Evolutionary conservation across 495 filamentous ascomycete genomes (phyloP).

Genomic region (Viridothelium virens): DNA sequence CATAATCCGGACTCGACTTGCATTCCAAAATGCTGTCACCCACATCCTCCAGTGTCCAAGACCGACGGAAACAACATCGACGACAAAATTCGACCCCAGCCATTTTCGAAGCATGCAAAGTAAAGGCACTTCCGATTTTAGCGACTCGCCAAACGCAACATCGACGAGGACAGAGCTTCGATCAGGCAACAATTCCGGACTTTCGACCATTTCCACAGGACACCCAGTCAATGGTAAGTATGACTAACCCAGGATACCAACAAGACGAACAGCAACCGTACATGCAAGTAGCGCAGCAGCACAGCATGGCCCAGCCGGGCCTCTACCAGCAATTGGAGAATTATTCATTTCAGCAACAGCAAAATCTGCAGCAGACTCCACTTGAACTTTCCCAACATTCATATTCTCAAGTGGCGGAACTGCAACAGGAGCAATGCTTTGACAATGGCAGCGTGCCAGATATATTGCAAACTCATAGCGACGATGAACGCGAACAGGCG

Average conservation of each 20-base stretch:
- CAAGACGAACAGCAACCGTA: constrained; percentile 48
- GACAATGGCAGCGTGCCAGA: constrained; percentile 15
- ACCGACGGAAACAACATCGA: constrained; percentile 67
- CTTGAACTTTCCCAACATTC: constrained; percentile 6
- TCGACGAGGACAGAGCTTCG: constrained; percentile 72
- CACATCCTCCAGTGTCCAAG: constrained; percentile 59
- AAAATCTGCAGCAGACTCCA: constrained; percentile 15
- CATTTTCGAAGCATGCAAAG: constrained; percentile 60
- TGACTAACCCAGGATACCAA: constrained; percentile 55
- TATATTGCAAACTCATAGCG: constrained; percentile 15
- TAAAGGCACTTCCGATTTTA: constrained; percentile 50
- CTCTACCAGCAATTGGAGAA: constrained; percentile 39
- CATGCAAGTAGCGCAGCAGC: constrained; percentile 69
- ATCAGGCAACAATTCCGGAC: constrained; percentile 49
- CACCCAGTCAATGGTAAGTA: constrained; percentile 46
- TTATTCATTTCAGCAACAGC: constrained; percentile 28
- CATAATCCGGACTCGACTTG: constrained; percentile 22
- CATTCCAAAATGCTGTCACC: constrained; percentile 65
- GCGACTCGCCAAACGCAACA: constrained; percentile 50
- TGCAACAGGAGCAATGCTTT: constrained; percentile 21
- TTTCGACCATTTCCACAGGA: constrained; percentile 35
- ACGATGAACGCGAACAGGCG: not conserved
- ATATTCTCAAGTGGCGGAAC: constrained; percentile 18
- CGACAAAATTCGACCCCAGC: constrained; percentile 84
- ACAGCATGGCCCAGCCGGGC: constrained; percentile 56